Evolutionary conservation across 805 yeast genomes (phyloP).

Genomic region (Kazachstania taianensis): DNA sequence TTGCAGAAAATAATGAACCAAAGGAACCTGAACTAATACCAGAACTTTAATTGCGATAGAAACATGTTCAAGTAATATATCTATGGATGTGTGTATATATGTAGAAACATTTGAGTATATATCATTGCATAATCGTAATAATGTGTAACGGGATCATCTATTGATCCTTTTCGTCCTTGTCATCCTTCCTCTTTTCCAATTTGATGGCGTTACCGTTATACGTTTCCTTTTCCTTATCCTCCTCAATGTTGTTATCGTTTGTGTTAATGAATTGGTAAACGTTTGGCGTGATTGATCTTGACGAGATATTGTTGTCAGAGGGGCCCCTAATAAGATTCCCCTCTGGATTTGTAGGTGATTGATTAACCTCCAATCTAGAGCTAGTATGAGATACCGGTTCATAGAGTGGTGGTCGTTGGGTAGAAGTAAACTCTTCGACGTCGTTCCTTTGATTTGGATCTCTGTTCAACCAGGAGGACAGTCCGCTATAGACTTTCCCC

Average conservation of each 20-base stretch:
- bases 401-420: not conserved
- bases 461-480: conserved; percentile 30
- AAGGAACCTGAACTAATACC: too few species aligned
- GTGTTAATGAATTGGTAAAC: conserved; percentile 23
- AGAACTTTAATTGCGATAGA: not conserved
- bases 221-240: conserved; percentile 34
- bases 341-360: too few species aligned
- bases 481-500: conserved; percentile 26
- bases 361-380: not conserved
- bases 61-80: not conserved
- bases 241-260: conserved; percentile 18
- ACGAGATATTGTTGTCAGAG: conserved; percentile 4
- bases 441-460: not conserved
- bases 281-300: conserved; percentile 26
- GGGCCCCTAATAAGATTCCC: too few species aligned
- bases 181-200: conserved; percentile 36
- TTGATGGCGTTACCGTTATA: conserved; percentile 50
- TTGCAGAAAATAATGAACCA: too few species aligned
- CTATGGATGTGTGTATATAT: not conserved
- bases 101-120: not conserved
- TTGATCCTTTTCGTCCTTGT: conserved; percentile 8
- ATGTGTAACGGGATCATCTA: not conserved
- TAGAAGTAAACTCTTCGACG: not conserved
- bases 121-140: not conserved
- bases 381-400: not conserved